Evolutionary conservation across 768 basidiomycete species (phyloP).

Genomic region (Neoboletus subvelutipes): DNA sequence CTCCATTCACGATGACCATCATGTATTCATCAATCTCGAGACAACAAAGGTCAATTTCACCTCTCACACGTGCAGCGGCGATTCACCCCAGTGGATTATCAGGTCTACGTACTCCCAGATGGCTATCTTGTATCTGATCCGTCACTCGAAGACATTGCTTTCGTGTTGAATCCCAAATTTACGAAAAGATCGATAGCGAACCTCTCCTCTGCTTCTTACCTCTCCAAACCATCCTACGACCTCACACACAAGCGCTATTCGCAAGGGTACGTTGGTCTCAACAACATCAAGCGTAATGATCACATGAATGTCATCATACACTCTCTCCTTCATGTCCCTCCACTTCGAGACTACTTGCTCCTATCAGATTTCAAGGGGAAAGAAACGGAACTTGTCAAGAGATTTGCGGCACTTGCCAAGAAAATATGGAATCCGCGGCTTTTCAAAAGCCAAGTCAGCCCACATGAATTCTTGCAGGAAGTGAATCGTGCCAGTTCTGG

Average conservation of each 20-base stretch:
- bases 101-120: constrained; percentile 98
- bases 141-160: constrained; percentile 92
- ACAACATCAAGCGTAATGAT: constrained; percentile 97
- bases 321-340: constrained; percentile 85
- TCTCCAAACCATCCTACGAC: constrained; percentile 81
- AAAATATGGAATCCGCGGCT: constrained; percentile 95
- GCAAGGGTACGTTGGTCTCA: constrained; percentile 93
- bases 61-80: constrained; percentile 17
- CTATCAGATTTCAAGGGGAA: constrained; percentile 72
- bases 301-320: constrained; percentile 98
- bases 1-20: constrained; percentile 96
- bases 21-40: constrained; percentile 95
- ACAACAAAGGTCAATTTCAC: constrained; percentile 67
- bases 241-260: constrained; percentile 77
- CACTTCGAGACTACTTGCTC: constrained; percentile 84
- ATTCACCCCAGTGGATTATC: constrained; percentile 18
- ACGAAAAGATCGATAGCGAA: constrained; percentile 53
- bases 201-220: constrained; percentile 56
- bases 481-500: constrained; percentile 86
- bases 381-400: constrained; percentile 82
- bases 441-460: constrained; percentile 97
- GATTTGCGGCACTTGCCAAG: constrained; percentile 84
- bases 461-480: constrained; percentile 99
- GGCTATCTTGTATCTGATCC: constrained; percentile 97
- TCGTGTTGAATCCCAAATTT: constrained; percentile 88